Percentiles rank a stretch among this genome's conserved stretches.
Evolutionary conservation across 306 rosid genomes (phyloP).

Genomic region (Citrullus amarus): DNA sequence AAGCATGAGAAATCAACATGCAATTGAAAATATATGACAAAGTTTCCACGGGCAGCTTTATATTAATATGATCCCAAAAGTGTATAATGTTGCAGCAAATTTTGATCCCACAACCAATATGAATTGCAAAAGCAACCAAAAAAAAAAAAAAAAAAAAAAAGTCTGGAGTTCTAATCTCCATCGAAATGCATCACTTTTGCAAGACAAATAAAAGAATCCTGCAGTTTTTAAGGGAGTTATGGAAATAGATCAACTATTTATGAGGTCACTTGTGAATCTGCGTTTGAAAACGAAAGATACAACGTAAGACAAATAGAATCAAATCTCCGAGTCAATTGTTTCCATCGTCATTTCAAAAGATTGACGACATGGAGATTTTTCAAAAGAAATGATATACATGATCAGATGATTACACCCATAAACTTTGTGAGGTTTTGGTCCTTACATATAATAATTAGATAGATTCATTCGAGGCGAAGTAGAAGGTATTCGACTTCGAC

Average conservation of each 20-base stretch:
- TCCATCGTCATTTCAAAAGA: background rate
- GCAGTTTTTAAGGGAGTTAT: background rate
- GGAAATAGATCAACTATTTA: background rate
- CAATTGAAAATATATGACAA: background rate
- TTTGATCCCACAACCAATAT: background rate
- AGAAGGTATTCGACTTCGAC: slow-evolving; percentile 87
- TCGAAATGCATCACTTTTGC: background rate
- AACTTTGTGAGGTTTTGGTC: background rate
- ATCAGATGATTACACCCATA: background rate
- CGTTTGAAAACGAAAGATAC: background rate
- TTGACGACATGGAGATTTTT: background rate
- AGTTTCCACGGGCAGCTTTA: background rate
- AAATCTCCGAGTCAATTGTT: background rate
- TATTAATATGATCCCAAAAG: background rate
- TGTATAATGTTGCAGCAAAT: background rate
- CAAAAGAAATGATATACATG: background rate
- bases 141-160: too few relatives aligned
- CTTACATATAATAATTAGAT: background rate
- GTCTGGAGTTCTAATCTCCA: background rate
- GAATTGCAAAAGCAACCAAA: background rate
- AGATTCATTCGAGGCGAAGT: slow-evolving; percentile 32
- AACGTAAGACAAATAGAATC: background rate
- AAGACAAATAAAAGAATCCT: background rate
- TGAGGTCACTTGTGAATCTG: background rate
- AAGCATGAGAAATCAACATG: background rate